Evolutionary conservation across 2,329 filamentous ascomycete species (phyloP).

Genomic region (Chaetomiaceae sp.): DNA sequence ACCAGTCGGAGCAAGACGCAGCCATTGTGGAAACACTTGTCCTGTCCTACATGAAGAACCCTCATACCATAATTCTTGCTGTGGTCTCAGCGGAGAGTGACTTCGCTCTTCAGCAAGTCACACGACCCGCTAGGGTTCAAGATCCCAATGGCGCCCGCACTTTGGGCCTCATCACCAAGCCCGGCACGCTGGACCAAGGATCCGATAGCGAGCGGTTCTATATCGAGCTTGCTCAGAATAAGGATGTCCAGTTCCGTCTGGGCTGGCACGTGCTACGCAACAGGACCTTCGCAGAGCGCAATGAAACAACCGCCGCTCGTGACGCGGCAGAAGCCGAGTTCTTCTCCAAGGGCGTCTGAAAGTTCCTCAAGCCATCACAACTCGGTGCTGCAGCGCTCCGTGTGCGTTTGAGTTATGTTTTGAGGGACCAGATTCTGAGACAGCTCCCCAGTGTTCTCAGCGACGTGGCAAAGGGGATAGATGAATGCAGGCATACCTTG

Average conservation of each 20-base stretch:
- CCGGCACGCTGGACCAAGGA: slow-evolving; percentile 38
- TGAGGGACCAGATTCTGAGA: slow-evolving; percentile 43
- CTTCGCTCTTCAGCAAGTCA: slow-evolving; percentile 54
- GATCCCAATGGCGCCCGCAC: slow-evolving; percentile 39
- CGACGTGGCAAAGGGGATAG: slow-evolving; percentile 39
- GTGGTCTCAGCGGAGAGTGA: slow-evolving; percentile 55
- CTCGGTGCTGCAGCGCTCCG: slow-evolving; percentile 48
- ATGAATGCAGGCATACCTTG: slow-evolving; percentile 36
- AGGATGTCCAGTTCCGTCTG: slow-evolving; percentile 44
- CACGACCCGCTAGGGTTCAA: slow-evolving; percentile 42
- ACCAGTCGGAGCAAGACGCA: slow-evolving; percentile 43
- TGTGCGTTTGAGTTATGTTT: slow-evolving; percentile 46
- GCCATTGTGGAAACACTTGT: slow-evolving; percentile 46
- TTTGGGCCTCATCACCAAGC: slow-evolving; percentile 56
- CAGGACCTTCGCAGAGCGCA: slow-evolving; percentile 33
- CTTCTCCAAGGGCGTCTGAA: slow-evolving; percentile 42
- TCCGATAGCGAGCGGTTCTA: slow-evolving; percentile 40
- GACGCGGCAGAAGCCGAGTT: slow-evolving; percentile 41
- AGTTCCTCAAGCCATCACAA: slow-evolving; percentile 30
- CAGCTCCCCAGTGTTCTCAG: slow-evolving; percentile 44
- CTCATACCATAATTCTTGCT: slow-evolving; percentile 56
- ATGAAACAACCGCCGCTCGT: slow-evolving; percentile 32
- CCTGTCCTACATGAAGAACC: slow-evolving; percentile 51
- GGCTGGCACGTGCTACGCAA: slow-evolving; percentile 53
- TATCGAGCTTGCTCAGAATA: slow-evolving; percentile 41